Percentiles rank a stretch among this genome's conserved stretches.
Conservation (phyloP, 129 eudicot genomes). For the Tagetes erecta region DNA sequence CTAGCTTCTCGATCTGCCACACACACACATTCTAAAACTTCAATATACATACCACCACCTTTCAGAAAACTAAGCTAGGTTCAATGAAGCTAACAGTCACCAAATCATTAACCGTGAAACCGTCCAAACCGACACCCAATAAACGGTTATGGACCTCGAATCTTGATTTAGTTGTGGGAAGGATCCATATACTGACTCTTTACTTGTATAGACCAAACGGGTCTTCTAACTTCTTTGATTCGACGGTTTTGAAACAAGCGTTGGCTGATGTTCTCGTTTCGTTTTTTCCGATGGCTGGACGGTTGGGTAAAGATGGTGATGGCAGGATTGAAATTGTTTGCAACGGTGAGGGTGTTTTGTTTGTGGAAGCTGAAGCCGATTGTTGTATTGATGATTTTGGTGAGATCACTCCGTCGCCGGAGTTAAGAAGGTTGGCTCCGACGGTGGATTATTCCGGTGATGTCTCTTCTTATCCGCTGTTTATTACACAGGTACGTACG, state of each 20-base stretch:
- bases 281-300: constrained; percentile 37
- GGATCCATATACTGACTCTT: constrained; percentile 19
- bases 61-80: background rate
- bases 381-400: constrained; percentile 25
- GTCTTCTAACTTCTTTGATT: constrained; percentile 26
- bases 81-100: constrained; percentile 24
- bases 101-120: constrained; percentile 11
- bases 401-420: constrained; percentile 34
- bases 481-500: background rate
- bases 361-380: constrained; percentile 31
- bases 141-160: constrained; percentile 3
- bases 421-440: constrained; percentile 29
- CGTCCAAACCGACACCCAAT: background rate
- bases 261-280: constrained; percentile 26
- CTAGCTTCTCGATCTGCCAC: background rate
- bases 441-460: constrained; percentile 29
- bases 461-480: constrained; percentile 5
- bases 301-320: constrained; percentile 19
- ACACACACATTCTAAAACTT: background rate
- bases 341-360: constrained; percentile 35
- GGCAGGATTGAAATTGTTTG: constrained; percentile 34
- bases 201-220: constrained; percentile 33
- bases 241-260: constrained; percentile 9
- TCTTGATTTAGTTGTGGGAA: constrained; percentile 2
- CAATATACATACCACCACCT: background rate